Base-by-base conservation (phyloP, 495 filamentous ascomycete species). In the Xylaria sp. region DNA sequence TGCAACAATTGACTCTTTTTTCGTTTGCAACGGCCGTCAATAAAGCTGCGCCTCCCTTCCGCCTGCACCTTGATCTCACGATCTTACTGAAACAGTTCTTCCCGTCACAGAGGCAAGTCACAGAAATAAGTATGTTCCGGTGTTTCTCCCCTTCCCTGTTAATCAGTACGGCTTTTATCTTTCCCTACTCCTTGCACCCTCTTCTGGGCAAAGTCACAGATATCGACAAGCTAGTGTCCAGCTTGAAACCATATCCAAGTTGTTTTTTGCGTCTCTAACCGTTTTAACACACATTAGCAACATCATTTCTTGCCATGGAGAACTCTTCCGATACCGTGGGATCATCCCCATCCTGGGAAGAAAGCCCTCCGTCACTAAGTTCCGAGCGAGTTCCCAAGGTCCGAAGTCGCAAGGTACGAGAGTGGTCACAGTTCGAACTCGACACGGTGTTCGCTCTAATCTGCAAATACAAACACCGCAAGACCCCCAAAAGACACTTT, bases 371-470 rank as follows among this genome's bases (percentile, higher is more conserved):
- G 2, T 29, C 46, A 0, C 11, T 41, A 4, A 26, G 31, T 43
- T 48, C 33, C n/a, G 64, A 43, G 31, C 64, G 15, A 41, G 31
- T 9, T 12, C 64, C 41, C 61, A 48, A 55, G 21, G 50, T 24
- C 8, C 48, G 1, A 52, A 52, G 5, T 7, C n/a, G 0, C 1
- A 33, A 26, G n/a, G n/a, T 55, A 41, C 64, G 64, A 35, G 48
- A 67, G 21, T 71, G 66, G 72, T 72, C 71, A 21, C 19, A 74
- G 21, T 62, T 37, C 41, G 62, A 79, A 71, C 59, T 75, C 21
- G 67, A 74, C 14, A 77, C 74, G 12, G 71, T 76, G 26, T 72
- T 73, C 17, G 64, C 65, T 12, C 62, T 79, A 17, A 71, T 79
- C 35, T 73, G 72, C 64, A 63, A 68, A 65, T 48, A 70, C 43